These are phyloP conservation scores for Barnettozyma populi DNA, from an alignment of 805 yeast species.

Conservation along the genomic window DNA sequence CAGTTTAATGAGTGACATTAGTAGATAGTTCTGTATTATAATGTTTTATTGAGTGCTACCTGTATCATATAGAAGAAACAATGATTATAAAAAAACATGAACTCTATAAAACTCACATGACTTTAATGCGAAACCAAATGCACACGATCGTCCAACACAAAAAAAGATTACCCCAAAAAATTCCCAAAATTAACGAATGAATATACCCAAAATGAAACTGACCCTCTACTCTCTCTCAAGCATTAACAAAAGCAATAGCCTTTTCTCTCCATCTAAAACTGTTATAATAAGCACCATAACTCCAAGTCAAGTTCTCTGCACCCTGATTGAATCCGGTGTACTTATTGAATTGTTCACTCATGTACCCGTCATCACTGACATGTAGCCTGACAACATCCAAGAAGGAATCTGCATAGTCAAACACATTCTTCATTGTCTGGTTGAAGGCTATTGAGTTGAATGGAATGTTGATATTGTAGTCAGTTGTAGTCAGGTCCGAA, in stretches of 20 bases:
- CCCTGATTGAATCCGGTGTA: slow-evolving; percentile 84
- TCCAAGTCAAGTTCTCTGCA: slow-evolving; percentile 86
- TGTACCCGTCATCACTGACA: slow-evolving; percentile 58
- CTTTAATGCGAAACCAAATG: too few relatives aligned
- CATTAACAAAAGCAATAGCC: slow-evolving; percentile 26
- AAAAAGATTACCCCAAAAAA: background rate
- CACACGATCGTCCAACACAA: too few relatives aligned
- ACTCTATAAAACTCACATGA: background rate
- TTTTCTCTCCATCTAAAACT: slow-evolving; percentile 59
- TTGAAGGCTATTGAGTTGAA: slow-evolving; percentile 37
- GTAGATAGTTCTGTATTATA: slow-evolving; percentile 3
- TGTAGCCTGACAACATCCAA: slow-evolving; percentile 53
- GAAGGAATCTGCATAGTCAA: slow-evolving; percentile 63
- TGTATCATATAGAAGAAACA: background rate
- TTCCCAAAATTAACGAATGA: background rate
- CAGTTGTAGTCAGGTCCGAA: background rate
- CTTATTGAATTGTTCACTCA: slow-evolving; percentile 87
- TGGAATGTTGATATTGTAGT: slow-evolving; percentile 19
- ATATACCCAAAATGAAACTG: background rate
- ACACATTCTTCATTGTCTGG: slow-evolving; percentile 39
- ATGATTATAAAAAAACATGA: background rate
- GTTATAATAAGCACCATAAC: slow-evolving; percentile 72
- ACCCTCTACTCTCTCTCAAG: background rate
- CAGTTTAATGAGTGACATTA: slow-evolving; percentile 25
- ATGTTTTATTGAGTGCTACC: background rate